A percentile compares a stretch with the other conserved stretches of the same genome.
Conservation (phyloP, 2,329 filamentous ascomycete genomes). For the Aureobasidium melanogenum region DNA sequence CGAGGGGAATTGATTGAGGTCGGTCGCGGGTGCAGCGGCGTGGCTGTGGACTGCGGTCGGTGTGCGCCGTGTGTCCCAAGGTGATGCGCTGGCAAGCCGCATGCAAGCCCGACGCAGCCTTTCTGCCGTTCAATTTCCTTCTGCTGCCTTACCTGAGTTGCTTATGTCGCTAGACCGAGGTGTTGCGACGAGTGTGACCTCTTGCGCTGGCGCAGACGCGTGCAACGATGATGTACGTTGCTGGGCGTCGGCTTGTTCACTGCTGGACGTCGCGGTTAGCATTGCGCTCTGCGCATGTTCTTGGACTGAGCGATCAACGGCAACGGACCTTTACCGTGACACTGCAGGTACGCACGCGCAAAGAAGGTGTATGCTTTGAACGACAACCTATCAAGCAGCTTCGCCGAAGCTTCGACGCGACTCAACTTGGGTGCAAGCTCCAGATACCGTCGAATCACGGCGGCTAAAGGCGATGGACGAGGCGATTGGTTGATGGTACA, state of each 20-base stretch:
- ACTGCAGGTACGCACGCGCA: conserved; percentile 12
- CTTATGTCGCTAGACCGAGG: background rate
- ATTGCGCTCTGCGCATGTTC: background rate
- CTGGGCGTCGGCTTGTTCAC: background rate
- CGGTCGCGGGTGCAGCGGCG: conserved; percentile 1
- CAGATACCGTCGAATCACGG: conserved; percentile 5
- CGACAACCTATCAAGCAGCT: conserved; percentile 8
- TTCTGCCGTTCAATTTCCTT: background rate
- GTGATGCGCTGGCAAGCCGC: conserved; percentile 9
- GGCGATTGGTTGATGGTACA: conserved; percentile 10
- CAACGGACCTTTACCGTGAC: background rate
- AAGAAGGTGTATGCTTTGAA: conserved; percentile 1
- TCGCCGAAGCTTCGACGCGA: conserved; percentile 9
- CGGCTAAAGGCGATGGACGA: conserved; percentile 7
- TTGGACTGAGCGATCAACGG: background rate
- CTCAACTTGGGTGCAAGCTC: background rate
- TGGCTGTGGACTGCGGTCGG: background rate
- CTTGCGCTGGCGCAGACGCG: conserved; percentile 3
- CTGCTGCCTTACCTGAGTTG: conserved; percentile 9
- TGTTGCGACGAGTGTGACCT: background rate
- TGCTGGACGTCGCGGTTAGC: background rate
- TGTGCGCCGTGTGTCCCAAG: conserved; percentile 5
- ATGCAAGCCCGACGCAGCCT: conserved; percentile 3
- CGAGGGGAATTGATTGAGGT: background rate
- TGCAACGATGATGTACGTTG: background rate